Percentiles rank a stretch among this genome's conserved stretches.
Evolutionary conservation across 495 filamentous ascomycete genomes (phyloP).

Genomic region (Mycothermus thermophilus): DNA sequence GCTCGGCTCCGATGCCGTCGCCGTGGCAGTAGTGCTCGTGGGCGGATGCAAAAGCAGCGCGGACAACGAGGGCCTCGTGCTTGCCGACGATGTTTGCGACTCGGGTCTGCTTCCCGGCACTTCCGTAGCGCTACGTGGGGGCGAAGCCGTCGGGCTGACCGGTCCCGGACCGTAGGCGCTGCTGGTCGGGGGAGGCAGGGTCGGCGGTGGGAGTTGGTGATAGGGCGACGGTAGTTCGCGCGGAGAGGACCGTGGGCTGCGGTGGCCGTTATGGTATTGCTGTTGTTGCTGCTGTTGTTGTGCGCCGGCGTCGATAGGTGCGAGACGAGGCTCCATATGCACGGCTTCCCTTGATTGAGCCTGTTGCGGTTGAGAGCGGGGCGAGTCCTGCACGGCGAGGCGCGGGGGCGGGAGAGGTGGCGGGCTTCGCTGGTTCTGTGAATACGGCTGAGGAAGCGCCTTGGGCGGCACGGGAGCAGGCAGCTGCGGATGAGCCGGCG

Average conservation of each 20-base stretch:
- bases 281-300: background rate
- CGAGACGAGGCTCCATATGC: slow-evolving; percentile 22
- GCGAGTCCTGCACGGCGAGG: slow-evolving; percentile 15
- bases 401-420: slow-evolving; percentile 9
- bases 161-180: too few relatives aligned
- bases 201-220: background rate
- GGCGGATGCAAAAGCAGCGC: slow-evolving; percentile 24
- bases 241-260: background rate
- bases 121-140: too few relatives aligned
- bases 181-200: background rate
- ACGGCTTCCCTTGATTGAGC: slow-evolving; percentile 21
- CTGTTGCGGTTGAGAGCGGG: slow-evolving; percentile 26
- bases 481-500: slow-evolving; percentile 4
- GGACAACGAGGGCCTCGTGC: slow-evolving; percentile 7
- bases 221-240: background rate
- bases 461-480: slow-evolving; percentile 2
- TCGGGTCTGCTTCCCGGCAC: too few relatives aligned
- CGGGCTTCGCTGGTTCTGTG: slow-evolving; percentile 14
- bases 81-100: too few relatives aligned
- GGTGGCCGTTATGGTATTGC: background rate
- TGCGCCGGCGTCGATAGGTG: slow-evolving; percentile 2
- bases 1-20: slow-evolving; percentile 21
- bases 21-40: slow-evolving; percentile 1
- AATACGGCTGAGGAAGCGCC: slow-evolving; percentile 10
- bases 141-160: too few relatives aligned